Base-by-base conservation (phyloP, 352 stramenopile genomes). In the Phytophthora tentaculata region DNA sequence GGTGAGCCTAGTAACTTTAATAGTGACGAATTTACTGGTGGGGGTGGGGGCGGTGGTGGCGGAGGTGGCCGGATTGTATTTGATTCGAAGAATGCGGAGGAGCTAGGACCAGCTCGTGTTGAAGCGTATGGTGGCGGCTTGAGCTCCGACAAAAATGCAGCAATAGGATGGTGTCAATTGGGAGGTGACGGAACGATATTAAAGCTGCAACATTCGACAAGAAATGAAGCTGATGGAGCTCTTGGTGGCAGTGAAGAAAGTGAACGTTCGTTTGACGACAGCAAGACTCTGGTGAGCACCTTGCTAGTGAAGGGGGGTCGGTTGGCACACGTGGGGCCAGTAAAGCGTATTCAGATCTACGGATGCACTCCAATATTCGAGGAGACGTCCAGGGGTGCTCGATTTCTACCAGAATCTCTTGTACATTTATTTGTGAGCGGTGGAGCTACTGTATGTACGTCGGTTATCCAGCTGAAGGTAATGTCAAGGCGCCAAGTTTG, bases 121-220 rank as follows among this genome's bases (percentile, higher is more conserved):
- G 67, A 80, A 59, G 83, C 83, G 1, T 89, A 80, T 50, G 83
- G 83, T 32, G 83, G 83, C 9, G 83, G 83, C 0, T 71, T 73
- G 17, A 73, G 43, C 17, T 59, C 73, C 6, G 65, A 58, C 47
- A 70, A 51, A 17, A 81, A 76, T 48, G 10, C 56, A 20, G 59
- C 67, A 4, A 80, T 93, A 23, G 67, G 75, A 39, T 94, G 88
- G 88, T 96, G 88, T 24, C 88, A 96, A 49, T 71, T 94, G 14
- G 88, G 86, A 35, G 85, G 80, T 35, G 86, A 92, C 28, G 88
- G 88, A 14, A 91, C 88, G 3, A 92, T 94, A 54, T 48, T 94
- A 7, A 89, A 89, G 41, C 20, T 82, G 17, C 78, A 84, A 23
- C 76, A 86, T 61, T 69, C 65, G 10, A 53, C 66, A 1, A 72